Evolutionary conservation across 2,329 filamentous ascomycete genomes (phyloP).

Genomic region (Verticillium nubilum): DNA sequence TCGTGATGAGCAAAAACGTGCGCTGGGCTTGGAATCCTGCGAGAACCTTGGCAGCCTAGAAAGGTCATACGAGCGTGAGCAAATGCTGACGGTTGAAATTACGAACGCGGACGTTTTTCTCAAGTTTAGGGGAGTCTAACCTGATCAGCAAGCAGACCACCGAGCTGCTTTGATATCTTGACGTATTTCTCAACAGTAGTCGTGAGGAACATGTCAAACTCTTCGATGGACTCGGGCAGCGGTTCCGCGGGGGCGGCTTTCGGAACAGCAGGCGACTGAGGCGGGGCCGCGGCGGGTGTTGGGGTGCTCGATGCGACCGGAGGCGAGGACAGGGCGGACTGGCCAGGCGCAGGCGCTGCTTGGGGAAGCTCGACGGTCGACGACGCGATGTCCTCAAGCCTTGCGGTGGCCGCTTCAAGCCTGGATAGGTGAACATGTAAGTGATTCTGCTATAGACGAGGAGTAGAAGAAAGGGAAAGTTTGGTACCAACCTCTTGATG

Average conservation of each 20-base stretch:
- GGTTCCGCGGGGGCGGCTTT: conserved; percentile 47
- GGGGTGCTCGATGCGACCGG: conserved; percentile 22
- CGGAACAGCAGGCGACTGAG: conserved; percentile 22
- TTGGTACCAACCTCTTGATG: conserved; percentile 79
- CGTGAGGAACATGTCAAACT: conserved; percentile 77
- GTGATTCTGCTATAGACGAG: neutral
- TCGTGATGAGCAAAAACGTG: conserved; percentile 80
- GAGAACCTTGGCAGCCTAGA: conserved; percentile 45
- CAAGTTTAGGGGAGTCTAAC: conserved; percentile 35
- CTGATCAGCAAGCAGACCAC: conserved; percentile 75
- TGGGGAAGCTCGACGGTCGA: conserved; percentile 59
- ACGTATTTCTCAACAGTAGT: conserved; percentile 73
- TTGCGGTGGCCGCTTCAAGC: conserved; percentile 93
- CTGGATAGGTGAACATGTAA: conserved; percentile 38
- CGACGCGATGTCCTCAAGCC: conserved; percentile 91
- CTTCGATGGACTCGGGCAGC: conserved; percentile 73
- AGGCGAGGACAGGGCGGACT: conserved; percentile 28
- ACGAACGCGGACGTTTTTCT: conserved; percentile 1
- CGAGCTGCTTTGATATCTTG: conserved; percentile 70
- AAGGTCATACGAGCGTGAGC: neutral
- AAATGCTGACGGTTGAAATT: neutral
- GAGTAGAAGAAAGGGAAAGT: neutral
- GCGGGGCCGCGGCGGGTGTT: conserved; percentile 27
- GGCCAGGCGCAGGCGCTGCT: conserved; percentile 37
- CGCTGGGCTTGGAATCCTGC: conserved; percentile 78